Evolutionary conservation across 2,329 filamentous ascomycete genomes (phyloP).

Genomic region (Hypoxylon sp.): DNA sequence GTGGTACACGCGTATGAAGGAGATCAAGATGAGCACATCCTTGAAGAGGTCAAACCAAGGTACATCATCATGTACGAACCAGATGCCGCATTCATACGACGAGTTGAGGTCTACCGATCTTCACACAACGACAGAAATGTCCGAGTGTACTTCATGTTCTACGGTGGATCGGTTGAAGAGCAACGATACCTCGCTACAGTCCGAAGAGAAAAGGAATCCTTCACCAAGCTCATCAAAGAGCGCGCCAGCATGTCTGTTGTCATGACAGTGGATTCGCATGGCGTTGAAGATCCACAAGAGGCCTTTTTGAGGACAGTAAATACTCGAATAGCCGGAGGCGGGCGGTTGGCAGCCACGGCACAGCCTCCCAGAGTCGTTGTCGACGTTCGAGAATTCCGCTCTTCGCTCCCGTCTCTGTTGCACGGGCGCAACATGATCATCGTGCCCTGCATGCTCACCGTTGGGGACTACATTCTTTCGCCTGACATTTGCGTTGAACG

Average conservation of each 20-base stretch:
- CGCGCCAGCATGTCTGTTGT: conserved; percentile 92
- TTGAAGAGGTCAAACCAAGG: conserved; percentile 90
- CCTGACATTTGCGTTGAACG: conserved; percentile 93
- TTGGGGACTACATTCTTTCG: conserved; percentile 94
- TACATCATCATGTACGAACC: conserved; percentile 99
- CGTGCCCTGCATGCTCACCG: conserved; percentile 93
- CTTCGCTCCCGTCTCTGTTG: conserved; percentile 86
- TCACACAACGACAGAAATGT: conserved; percentile 91
- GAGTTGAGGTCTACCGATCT: conserved; percentile 94
- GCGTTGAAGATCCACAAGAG: conserved; percentile 83
- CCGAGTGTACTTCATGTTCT: conserved; percentile 96
- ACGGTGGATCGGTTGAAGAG: conserved; percentile 92
- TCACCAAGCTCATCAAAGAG: conserved; percentile 93
- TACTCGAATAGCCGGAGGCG: conserved; percentile 94
- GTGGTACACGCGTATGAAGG: conserved; percentile 94
- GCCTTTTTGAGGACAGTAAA: conserved; percentile 94
- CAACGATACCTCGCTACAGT: conserved; percentile 90
- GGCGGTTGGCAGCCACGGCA: conserved; percentile 81
- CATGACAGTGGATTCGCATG: conserved; percentile 75
- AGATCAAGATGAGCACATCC: conserved; percentile 94
- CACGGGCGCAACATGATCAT: conserved; percentile 89
- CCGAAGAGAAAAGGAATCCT: conserved; percentile 94
- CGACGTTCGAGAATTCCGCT: conserved; percentile 95
- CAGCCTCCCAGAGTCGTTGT: conserved; percentile 91
- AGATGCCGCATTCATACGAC: conserved; percentile 89